Percentiles rank a stretch among this genome's conserved stretches.
Conservation (phyloP, 2,329 filamentous ascomycete genomes). For the Lojkania enalia region DNA sequence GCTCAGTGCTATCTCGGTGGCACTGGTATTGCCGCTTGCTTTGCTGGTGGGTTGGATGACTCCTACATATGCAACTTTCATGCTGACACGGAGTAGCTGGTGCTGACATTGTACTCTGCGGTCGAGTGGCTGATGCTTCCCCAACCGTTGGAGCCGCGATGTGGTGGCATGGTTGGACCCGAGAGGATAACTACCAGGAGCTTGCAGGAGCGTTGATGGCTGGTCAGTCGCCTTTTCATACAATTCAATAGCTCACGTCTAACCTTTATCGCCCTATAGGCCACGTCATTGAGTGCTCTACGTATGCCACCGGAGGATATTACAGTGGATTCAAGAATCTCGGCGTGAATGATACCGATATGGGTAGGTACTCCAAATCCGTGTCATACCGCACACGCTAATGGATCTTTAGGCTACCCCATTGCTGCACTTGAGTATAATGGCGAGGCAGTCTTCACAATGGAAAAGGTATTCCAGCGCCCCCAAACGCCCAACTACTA, state of each 20-base stretch:
- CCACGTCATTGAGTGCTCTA: conserved; percentile 59
- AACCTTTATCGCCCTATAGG: conserved; percentile 51
- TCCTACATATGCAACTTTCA: conserved; percentile 3
- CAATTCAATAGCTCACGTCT: conserved; percentile 46
- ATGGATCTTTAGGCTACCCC: conserved; percentile 16
- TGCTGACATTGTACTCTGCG: conserved; percentile 22
- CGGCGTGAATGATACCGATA: conserved; percentile 25
- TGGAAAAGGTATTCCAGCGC: conserved; percentile 19
- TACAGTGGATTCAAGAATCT: conserved; percentile 50
- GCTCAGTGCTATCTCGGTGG: conserved; percentile 32
- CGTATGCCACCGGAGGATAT: conserved; percentile 57
- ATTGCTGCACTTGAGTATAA: conserved; percentile 19
- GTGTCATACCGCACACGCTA: neutral
- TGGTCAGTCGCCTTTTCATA: conserved; percentile 42
- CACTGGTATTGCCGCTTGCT: conserved; percentile 24
- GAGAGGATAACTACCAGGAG: conserved; percentile 47
- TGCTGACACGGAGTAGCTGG: conserved; percentile 23
- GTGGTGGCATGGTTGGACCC: conserved; percentile 58
- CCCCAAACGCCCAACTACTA: neutral
- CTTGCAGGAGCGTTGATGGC: conserved; percentile 57
- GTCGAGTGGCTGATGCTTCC: conserved; percentile 18
- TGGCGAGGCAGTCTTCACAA: conserved; percentile 20
- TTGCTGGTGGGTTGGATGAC: conserved; percentile 15
- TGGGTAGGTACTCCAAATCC: conserved; percentile 20
- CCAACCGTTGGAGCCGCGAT: conserved; percentile 55